phyloP scores from a whole-genome alignment of 176 grass and related monocot species.

The Eleusine coracana region DNA sequence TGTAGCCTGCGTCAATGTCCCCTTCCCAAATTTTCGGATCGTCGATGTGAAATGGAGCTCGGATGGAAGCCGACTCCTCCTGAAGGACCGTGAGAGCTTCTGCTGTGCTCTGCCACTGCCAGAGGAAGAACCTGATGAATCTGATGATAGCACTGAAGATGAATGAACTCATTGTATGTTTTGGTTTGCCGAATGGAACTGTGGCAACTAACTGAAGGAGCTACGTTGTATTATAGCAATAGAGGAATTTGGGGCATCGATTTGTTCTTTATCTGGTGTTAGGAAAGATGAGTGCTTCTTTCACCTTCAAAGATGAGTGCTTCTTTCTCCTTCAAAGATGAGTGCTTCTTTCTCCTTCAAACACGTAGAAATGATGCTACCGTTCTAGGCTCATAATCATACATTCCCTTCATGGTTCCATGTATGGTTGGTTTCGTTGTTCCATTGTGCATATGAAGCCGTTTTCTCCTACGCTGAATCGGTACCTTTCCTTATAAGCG shows the following conservation, averaged over 20 bases:
- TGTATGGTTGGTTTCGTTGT: background rate
- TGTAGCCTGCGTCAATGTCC: conserved; percentile 75
- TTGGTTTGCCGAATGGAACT: background rate
- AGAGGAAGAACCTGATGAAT: conserved; percentile 50
- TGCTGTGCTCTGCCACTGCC: conserved; percentile 73
- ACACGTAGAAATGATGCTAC: background rate
- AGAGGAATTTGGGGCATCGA: conserved; percentile 3
- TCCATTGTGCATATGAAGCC: background rate
- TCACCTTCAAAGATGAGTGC: conserved; percentile 4
- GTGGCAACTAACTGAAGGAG: background rate
- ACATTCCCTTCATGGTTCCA: conserved; percentile 1
- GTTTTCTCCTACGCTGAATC: background rate
- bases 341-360: conserved; percentile 21
- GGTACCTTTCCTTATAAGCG: background rate
- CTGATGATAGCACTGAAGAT: conserved; percentile 60
- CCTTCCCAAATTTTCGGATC: conserved; percentile 65
- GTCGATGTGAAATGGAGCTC: conserved; percentile 91
- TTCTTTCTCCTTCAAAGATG: conserved; percentile 16
- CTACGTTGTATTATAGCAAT: conserved; percentile 39
- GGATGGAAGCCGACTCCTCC: conserved; percentile 69
- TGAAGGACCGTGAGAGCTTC: conserved; percentile 84
- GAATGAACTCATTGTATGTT: conserved; percentile 40
- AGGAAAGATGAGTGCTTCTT: conserved; percentile 22
- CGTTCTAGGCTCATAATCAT: background rate
- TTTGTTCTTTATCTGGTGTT: conserved; percentile 11